Evolutionary conservation across 768 basidiomycete genomes (phyloP).

Genomic region (Lanmaoa rubissima): DNA sequence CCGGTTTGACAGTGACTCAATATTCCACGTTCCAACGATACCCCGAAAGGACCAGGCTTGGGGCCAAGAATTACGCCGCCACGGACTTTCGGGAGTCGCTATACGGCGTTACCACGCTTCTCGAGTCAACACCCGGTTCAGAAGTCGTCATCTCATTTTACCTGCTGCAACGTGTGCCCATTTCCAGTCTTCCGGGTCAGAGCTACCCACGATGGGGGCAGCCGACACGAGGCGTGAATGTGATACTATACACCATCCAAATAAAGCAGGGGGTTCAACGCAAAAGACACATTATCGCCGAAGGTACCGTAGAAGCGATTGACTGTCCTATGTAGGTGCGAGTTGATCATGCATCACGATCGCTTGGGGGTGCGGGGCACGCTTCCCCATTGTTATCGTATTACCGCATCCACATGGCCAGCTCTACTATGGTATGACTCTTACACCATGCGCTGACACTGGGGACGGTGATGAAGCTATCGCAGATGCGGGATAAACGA

Average conservation of each 20-base stretch:
- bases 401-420: constrained; percentile 1
- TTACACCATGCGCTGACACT: not conserved
- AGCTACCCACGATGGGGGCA: constrained; percentile 12
- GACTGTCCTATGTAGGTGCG: constrained; percentile 8
- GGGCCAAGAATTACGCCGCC: not conserved
- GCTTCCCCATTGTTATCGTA: constrained; percentile 22
- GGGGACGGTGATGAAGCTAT: not conserved
- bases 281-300: constrained; percentile 19
- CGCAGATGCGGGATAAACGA: not conserved
- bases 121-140: constrained; percentile 13
- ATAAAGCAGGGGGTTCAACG: not conserved
- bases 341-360: constrained; percentile 9
- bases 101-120: not conserved
- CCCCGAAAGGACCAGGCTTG: not conserved
- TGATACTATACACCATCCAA: not conserved
- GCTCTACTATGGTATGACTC: constrained; percentile 1
- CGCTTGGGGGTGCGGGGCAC: constrained; percentile 6
- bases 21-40: not conserved
- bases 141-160: constrained; percentile 16
- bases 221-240: constrained; percentile 17
- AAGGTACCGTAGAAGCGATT: constrained; percentile 12
- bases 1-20: not conserved
- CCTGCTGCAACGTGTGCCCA: not conserved
- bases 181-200: constrained; percentile 11
- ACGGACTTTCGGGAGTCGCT: constrained; percentile 8